Conservation (phyloP, 768 basidiomycete species). For the Mycena olivaceomarginata region DNA sequence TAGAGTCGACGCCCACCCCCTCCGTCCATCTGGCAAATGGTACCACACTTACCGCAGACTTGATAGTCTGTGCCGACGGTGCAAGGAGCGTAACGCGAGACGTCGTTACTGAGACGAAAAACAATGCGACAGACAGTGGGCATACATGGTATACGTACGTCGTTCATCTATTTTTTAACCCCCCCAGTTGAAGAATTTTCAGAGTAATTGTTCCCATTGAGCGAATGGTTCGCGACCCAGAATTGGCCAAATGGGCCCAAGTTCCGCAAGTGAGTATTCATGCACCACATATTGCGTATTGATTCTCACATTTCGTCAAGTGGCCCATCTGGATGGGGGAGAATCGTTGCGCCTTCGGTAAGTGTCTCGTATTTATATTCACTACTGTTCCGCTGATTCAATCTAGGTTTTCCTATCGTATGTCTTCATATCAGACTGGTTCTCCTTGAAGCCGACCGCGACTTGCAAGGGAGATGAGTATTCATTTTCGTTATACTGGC, state of each 20-base stretch:
- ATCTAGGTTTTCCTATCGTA: not conserved
- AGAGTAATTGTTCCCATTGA: slow-evolving; percentile 4
- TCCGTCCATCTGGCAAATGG: not conserved
- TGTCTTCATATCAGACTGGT: not conserved
- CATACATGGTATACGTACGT: slow-evolving; percentile 1
- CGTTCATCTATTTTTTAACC: not conserved
- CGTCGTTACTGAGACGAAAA: not conserved
- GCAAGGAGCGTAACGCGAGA: not conserved
- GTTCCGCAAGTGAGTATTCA: not conserved
- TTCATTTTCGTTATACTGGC: slow-evolving; percentile 10
- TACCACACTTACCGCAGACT: not conserved
- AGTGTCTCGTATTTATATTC: not conserved
- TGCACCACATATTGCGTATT: not conserved
- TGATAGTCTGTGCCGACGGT: slow-evolving; percentile 1
- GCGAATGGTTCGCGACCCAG: not conserved
- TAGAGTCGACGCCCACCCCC: not conserved
- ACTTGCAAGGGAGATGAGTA: not conserved
- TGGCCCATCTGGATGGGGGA: slow-evolving; percentile 14
- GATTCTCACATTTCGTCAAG: not conserved
- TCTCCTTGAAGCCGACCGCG: not conserved
- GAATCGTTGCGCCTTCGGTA: slow-evolving; percentile 2
- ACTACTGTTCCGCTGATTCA: not conserved
- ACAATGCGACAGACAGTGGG: not conserved
- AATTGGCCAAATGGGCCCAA: slow-evolving; percentile 4
- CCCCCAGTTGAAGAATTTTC: not conserved